Conservation (phyloP, 768 basidiomycete genomes). For the Suillus alpinus region DNA sequence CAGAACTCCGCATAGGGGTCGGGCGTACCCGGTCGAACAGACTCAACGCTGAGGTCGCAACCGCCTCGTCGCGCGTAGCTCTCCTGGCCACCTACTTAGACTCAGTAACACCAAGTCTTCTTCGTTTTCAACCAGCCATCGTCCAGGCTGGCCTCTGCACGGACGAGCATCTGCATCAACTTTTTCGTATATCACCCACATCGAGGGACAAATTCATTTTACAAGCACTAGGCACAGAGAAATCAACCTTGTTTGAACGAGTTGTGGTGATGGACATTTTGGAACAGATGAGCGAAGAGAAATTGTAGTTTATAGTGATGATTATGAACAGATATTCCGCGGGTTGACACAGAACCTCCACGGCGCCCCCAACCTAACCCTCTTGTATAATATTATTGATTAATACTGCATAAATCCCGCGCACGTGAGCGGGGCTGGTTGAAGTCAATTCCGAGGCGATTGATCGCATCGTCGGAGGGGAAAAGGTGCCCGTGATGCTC, state of each 20-base stretch:
- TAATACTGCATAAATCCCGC: constrained; percentile 30
- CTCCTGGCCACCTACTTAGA: background rate
- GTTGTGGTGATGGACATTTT: background rate
- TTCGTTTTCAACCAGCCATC: background rate
- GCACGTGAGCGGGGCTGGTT: constrained; percentile 18
- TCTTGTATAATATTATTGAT: constrained; percentile 33
- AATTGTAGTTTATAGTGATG: background rate
- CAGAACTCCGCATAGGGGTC: no score
- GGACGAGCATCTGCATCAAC: background rate
- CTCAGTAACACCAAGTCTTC: background rate
- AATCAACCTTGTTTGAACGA: background rate
- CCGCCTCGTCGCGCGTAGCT: background rate
- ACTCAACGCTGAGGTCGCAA: no score
- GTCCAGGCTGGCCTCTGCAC: background rate
- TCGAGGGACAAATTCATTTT: background rate
- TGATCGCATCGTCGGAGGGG: constrained; percentile 30
- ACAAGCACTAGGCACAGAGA: background rate
- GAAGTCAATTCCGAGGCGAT: constrained; percentile 29
- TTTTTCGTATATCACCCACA: background rate
- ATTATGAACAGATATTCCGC: background rate
- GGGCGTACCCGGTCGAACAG: background rate
- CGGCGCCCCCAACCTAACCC: constrained; percentile 25
- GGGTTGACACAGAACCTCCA: constrained; percentile 32
- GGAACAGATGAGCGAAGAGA: background rate
- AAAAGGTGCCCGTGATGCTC: constrained; percentile 28